Conservation (phyloP, 2,329 filamentous ascomycete genomes). For the Phialophora tarda region DNA sequence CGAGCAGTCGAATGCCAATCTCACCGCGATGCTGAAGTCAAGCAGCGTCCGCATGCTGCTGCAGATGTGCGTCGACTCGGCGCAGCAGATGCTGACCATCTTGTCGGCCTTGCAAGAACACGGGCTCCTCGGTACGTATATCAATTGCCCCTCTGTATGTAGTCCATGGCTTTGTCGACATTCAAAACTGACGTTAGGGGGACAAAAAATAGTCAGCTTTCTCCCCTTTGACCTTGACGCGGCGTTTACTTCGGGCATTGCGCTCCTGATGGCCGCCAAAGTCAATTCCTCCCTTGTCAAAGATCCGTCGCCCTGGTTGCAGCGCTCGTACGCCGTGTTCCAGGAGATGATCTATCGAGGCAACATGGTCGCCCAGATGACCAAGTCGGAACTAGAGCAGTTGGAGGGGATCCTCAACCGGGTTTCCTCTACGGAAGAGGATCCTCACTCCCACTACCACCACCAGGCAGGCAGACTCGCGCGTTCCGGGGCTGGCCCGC, state of each 20-base stretch:
- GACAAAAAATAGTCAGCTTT: conserved; percentile 50
- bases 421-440: conserved; percentile 33
- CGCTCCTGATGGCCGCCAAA: conserved; percentile 49
- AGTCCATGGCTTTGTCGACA: conserved; percentile 46
- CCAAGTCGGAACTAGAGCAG: conserved; percentile 54
- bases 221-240: conserved; percentile 57
- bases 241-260: conserved; percentile 52
- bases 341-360: conserved; percentile 56
- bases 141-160: too few relatives aligned
- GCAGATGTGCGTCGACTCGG: conserved; percentile 52
- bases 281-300: conserved; percentile 48
- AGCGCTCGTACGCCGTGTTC: conserved; percentile 53
- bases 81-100: conserved; percentile 52
- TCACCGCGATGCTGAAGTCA: conserved; percentile 45
- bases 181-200: conserved; percentile 9
- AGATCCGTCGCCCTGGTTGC: conserved; percentile 47
- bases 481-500: neutral
- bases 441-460: too few relatives aligned
- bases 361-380: conserved; percentile 54
- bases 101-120: conserved; percentile 54
- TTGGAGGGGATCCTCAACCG: conserved; percentile 50
- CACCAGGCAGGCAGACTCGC: neutral
- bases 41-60: conserved; percentile 48
- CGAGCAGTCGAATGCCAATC: conserved; percentile 41
- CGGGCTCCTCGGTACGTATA: conserved; percentile 52